Evolutionary conservation across 148 eudicot species (phyloP).

Genomic region (Fagopyrum esculentum): DNA sequence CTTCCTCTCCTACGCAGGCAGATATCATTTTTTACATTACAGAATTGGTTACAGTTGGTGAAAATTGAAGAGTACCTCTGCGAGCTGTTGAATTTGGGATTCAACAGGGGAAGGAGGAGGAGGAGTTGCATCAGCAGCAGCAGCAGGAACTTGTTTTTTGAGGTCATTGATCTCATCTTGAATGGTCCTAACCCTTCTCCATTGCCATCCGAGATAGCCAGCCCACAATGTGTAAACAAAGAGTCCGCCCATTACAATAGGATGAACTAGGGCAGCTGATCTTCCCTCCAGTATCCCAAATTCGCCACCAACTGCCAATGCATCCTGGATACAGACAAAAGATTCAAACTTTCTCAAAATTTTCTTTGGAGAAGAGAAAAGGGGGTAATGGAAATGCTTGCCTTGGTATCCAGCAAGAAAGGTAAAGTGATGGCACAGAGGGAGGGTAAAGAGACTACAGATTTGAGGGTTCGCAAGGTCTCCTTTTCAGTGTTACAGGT

Average conservation of each 20-base stretch:
- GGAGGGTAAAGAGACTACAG: slow-evolving; percentile 1
- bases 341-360: too few relatives aligned
- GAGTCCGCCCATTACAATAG: slow-evolving; percentile 67
- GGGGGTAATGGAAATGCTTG: not conserved
- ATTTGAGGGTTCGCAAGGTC: not conserved
- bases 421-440: slow-evolving; percentile 12
- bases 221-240: slow-evolving; percentile 73
- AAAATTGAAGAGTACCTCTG: slow-evolving; percentile 41
- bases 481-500: slow-evolving; percentile 5
- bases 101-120: slow-evolving; percentile 62
- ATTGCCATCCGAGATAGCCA: slow-evolving; percentile 98
- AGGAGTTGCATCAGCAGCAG: slow-evolving; percentile 64
- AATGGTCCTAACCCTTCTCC: slow-evolving; percentile 73
- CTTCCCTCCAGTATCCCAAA: slow-evolving; percentile 94
- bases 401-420: slow-evolving; percentile 10
- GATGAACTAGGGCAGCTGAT: slow-evolving; percentile 64
- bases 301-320: slow-evolving; percentile 75
- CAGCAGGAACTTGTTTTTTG: slow-evolving; percentile 80
- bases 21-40: not conserved
- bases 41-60: too few relatives aligned
- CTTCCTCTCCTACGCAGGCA: slow-evolving; percentile 66
- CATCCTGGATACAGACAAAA: slow-evolving; percentile 44
- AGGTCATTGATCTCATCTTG: slow-evolving; percentile 80
- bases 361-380: too few relatives aligned
- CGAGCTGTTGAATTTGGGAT: slow-evolving; percentile 63